phyloP scores from a whole-genome alignment of 345 rosid species.

The Gossypium anomalum region DNA sequence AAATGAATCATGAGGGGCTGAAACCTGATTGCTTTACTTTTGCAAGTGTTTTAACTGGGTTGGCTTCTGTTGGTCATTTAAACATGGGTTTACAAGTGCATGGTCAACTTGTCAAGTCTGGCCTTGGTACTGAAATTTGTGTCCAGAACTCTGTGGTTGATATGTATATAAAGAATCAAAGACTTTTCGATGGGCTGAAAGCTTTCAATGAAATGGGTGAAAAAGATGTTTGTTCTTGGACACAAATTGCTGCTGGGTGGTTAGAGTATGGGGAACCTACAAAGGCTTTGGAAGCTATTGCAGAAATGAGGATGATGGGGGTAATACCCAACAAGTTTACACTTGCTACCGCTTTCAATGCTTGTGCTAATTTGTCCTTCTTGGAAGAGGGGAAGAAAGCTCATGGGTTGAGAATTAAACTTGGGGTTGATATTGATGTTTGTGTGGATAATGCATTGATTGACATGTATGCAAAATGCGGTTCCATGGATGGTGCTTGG shows the following conservation, averaged over 20 bases:
- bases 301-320: constrained; percentile 42
- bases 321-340: constrained; percentile 47
- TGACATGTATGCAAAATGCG: constrained; percentile 53
- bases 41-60: constrained; percentile 38
- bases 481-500: constrained; percentile 46
- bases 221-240: constrained; percentile 45
- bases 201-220: constrained; percentile 37
- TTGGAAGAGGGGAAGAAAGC: constrained; percentile 44
- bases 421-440: constrained; percentile 36
- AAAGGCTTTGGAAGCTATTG: constrained; percentile 34
- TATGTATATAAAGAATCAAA: constrained; percentile 41
- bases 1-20: constrained; percentile 38
- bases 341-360: constrained; percentile 43
- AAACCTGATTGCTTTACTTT: constrained; percentile 49
- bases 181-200: constrained; percentile 32
- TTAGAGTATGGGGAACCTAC: constrained; percentile 42
- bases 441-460: constrained; percentile 52
- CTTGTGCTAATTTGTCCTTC: constrained; percentile 43
- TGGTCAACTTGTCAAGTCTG: constrained; percentile 42
- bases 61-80: constrained; percentile 33
- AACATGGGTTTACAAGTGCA: constrained; percentile 51
- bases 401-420: constrained; percentile 48
- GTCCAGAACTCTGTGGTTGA: constrained; percentile 46
- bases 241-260: constrained; percentile 46
- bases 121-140: constrained; percentile 39